Base-by-base conservation (phyloP, 2,329 filamentous ascomycete genomes). In the Cladophialophora exuberans region DNA sequence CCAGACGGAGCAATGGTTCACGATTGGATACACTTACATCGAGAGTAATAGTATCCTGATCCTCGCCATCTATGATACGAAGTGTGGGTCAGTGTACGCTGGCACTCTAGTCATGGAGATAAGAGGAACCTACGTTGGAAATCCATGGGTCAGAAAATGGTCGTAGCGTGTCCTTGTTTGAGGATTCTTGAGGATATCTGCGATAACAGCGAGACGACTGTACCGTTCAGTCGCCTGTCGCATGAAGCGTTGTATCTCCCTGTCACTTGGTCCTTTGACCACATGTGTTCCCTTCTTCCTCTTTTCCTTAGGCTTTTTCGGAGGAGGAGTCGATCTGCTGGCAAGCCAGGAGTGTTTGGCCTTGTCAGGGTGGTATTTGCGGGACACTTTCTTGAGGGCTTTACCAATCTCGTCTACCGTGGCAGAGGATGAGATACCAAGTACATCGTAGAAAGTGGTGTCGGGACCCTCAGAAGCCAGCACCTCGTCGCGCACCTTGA, bases 31-130 rank as follows among this genome's bases (percentile, higher is more conserved):
- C n/a, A n/a, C n/a, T n/a, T n/a, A n/a, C n/a, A 49, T 54, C 94
- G 86, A 66, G 85, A 86, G 78, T 99, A 99, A 81, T 97, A 99
- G 82, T 99, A 99, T 60, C 94, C 93, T 39, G 93, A 97, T 55
- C 94, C 94, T 77, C 93, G 92, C 94, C 94, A 99, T 52, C 84
- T 84, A 26, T n/a, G n/a, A n/a, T n/a, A n/a, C n/a, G n/a, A n/a
- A n/a, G n/a, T n/a, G n/a, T n/a, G n/a, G n/a, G n/a, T n/a, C n/a
- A n/a, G n/a, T n/a, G n/a, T n/a, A n/a, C n/a, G n/a, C n/a, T n/a
- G n/a, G n/a, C n/a, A n/a, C n/a, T n/a, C n/a, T n/a, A n/a, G n/a
- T n/a, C n/a, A n/a, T n/a, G n/a, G n/a, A n/a, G n/a, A n/a, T n/a
- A n/a, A n/a, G n/a, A n/a, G n/a, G n/a, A n/a, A n/a, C n/a, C n/a